Base-by-base conservation (phyloP, 1,284 basidiomycete species). In the Wolfiporia cocos region DNA sequence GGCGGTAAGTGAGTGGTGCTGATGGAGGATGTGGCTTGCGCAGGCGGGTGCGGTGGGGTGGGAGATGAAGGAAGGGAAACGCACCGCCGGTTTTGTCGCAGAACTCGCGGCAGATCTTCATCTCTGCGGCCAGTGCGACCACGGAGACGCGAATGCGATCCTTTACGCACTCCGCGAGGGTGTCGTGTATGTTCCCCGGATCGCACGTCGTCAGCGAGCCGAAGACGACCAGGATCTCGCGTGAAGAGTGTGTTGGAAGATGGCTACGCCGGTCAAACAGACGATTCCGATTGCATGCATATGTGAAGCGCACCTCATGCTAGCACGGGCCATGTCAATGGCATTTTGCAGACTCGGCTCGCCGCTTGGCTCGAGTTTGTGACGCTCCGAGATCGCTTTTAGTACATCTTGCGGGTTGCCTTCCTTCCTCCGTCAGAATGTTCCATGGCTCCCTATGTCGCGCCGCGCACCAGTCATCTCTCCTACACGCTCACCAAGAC, bases 341-440 rank as follows among this genome's bases (percentile, higher is more conserved):
- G 94, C 86, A 59, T 99, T 99, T 65, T 99, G 96, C 38, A 99
- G 64, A 63, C 88, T 92, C 0, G 96, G 95, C 54, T 98, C 95
- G 1, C 95, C 95, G 3, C 75, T 70, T 0, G 95, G 92, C 54
- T 94, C 90, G 1, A 98, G 73, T 58, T 83, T 90, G 41, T 91
- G 83, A 51, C 93, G 80, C 57, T 96, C 93, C 2, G 82, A 76
- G 30, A 99, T 81, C 0, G 82, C 75, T 51, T 82, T 86, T 10
- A 96, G 69, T 23, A 97, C 91, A 33, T 98, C 94, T 53, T 95
- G 90, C 0, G 94, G 92, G 55, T 96, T 99, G 6, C 94, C 92
- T 94, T 53, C 2, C 31, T n/a, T n/a, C 22, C 32, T 22, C n/a
- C 45, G 19, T 43, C 23, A 24, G 18, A 39, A 46, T 32, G 38